Conservation (phyloP, 352 stramenopile genomes). For the Globisporangium paddicum region DNA sequence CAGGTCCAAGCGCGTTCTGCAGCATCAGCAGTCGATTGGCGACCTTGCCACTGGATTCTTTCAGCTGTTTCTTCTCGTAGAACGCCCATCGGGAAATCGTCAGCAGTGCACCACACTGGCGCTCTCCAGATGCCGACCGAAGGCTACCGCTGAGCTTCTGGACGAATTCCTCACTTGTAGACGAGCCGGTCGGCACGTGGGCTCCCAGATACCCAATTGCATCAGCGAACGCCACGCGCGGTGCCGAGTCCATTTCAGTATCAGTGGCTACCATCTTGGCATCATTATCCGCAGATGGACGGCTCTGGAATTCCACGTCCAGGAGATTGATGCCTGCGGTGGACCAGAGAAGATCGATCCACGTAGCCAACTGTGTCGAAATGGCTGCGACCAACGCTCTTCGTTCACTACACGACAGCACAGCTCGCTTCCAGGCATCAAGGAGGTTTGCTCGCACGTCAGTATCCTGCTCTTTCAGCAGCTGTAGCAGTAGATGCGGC, state of each 20-base stretch:
- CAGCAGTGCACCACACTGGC: constrained; percentile 57
- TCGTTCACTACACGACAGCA: constrained; percentile 20
- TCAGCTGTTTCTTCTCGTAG: constrained; percentile 26
- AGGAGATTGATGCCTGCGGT: constrained; percentile 23
- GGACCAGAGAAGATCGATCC: constrained; percentile 55
- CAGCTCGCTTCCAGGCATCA: constrained; percentile 33
- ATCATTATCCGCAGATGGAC: not conserved
- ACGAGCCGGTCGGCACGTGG: constrained; percentile 19
- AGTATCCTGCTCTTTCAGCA: constrained; percentile 43
- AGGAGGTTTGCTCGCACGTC: constrained; percentile 24
- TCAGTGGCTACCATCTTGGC: not conserved
- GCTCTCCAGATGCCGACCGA: constrained; percentile 36
- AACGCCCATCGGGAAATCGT: constrained; percentile 43
- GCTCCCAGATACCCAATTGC: constrained; percentile 41
- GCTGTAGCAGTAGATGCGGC: constrained; percentile 57
- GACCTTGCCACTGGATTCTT: not conserved
- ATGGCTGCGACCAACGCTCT: constrained; percentile 20
- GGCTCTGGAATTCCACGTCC: constrained; percentile 18
- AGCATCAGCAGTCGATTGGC: constrained; percentile 15
- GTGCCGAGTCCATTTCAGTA: constrained; percentile 19
- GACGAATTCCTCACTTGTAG: constrained; percentile 17
- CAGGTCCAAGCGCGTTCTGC: constrained; percentile 17
- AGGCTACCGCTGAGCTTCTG: constrained; percentile 25
- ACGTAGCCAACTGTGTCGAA: constrained; percentile 18
- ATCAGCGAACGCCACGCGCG: constrained; percentile 53